Evolutionary conservation across 306 rosid genomes (phyloP), one percentile per base, ranked within the genome.

Genomic region (Dryas drummondii): DNA sequence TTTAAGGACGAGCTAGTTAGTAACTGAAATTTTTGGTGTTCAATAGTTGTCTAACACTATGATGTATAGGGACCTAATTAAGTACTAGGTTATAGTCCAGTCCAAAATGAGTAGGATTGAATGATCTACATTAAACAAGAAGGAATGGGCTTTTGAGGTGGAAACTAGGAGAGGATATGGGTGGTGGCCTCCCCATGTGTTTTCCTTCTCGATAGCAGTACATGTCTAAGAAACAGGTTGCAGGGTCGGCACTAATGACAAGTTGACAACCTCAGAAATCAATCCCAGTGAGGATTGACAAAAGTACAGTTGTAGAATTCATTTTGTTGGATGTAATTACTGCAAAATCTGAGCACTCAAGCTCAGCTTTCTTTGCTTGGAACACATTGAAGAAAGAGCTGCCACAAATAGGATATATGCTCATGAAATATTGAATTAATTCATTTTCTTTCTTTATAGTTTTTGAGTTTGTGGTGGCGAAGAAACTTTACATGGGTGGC

Each of bases 101-200:
- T 71, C 27, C 6, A 57, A 57, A 26, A 44, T 15, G 13, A 45
- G 26, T 47, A 17, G 26, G 37, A 11, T 22, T 19, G 49, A 56
- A 45, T 22, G 4, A 6, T 42, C 72, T 47, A 11, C 10, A 14
- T n/a, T 14, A 42, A 79, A 76, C 69, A 84, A 47, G 82, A 68
- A 71, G 84, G 88, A 86, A 87, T 88, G 96, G 94, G 88, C 73
- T 56, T 37, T 55, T 37, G 41, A 71, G 44, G 65, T 79, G 76
- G 68, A 65, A 78, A 72, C 12, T 63, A 79, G 67, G 37, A 63
- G 53, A 55, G 41, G 81, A 72, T 78, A 77, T 37, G 83, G 88
- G 82, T 68, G 82, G 87, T 75, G 15, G 82, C 84, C 84, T 76
- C 89, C 82, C 93, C 96, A 89, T 87, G 91, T 86, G 94, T 76